Conservation (phyloP, 2,329 filamentous ascomycete species). For the Paradendryphiella salina region DNA sequence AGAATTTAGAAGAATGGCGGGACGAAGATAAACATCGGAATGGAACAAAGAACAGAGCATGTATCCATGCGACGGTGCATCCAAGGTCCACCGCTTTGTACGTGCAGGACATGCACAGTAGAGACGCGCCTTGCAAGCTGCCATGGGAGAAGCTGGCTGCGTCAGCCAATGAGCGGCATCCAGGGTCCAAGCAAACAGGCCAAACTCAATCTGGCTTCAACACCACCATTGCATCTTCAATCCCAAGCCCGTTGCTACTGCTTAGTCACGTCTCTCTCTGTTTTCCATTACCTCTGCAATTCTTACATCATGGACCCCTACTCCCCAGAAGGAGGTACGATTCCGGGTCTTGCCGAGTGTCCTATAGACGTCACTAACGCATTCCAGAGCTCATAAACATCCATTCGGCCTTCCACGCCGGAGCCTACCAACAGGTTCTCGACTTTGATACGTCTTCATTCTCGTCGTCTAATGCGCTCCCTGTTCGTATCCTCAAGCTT, state of each 20-base stretch:
- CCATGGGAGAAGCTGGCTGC: neutral
- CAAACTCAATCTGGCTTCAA: slow-evolving; percentile 43
- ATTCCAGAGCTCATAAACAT: slow-evolving; percentile 66
- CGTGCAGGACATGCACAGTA: no score
- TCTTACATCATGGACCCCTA: slow-evolving; percentile 58
- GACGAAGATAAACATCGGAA: no score
- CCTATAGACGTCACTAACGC: slow-evolving; percentile 18
- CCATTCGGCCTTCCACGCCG: slow-evolving; percentile 69
- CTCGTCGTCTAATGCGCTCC: slow-evolving; percentile 74
- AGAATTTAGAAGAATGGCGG: slow-evolving; percentile 14
- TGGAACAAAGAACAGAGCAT: no score
- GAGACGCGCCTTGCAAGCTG: neutral
- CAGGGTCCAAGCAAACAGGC: slow-evolving; percentile 34
- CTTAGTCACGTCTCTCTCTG: slow-evolving; percentile 2
- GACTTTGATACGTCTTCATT: slow-evolving; percentile 83
- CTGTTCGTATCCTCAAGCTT: slow-evolving; percentile 75
- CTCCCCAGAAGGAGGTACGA: slow-evolving; percentile 63
- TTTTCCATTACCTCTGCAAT: neutral
- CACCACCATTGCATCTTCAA: slow-evolving; percentile 19
- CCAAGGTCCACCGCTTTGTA: neutral
- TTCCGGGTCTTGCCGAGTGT: slow-evolving; percentile 1
- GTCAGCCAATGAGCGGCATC: slow-evolving; percentile 26
- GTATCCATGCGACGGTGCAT: no score
- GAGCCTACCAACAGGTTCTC: slow-evolving; percentile 83
- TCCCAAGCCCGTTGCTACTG: slow-evolving; percentile 9